Percentiles rank a stretch among this genome's conserved stretches.
These are phyloP conservation scores for Pythium graminicola DNA, from an alignment of 352 stramenopile genomes.

Conservation along the genomic window DNA sequence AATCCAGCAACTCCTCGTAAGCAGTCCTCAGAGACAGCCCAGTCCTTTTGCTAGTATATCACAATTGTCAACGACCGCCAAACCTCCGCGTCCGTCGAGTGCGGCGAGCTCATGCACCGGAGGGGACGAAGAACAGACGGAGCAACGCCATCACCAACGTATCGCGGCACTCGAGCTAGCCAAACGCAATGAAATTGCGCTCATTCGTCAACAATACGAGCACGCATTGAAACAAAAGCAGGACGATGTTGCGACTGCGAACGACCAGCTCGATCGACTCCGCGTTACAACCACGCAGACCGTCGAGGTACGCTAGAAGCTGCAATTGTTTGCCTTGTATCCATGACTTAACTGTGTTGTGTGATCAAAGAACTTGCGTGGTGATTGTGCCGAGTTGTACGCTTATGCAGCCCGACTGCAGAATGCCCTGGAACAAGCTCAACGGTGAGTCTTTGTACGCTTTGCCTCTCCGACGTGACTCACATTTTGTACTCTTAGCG, in stretches of 20 bases:
- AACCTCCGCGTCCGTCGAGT: conserved; percentile 11
- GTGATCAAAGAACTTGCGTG: conserved; percentile 36
- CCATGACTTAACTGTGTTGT: not conserved
- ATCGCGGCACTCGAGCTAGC: conserved; percentile 42
- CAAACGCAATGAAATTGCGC: conserved; percentile 65
- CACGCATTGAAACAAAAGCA: conserved; percentile 53
- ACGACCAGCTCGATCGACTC: conserved; percentile 33
- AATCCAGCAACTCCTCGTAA: conserved; percentile 50
- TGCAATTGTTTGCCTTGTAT: not conserved
- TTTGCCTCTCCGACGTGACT: not conserved
- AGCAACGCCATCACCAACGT: conserved; percentile 41
- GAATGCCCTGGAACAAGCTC: conserved; percentile 15
- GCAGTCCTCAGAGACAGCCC: no score
- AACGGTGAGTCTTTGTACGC: conserved; percentile 15
- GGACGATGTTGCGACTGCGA: conserved; percentile 30
- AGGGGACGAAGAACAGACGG: conserved; percentile 16
- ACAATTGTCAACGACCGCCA: conserved; percentile 11
- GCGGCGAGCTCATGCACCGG: not conserved
- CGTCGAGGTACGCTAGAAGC: conserved; percentile 33
- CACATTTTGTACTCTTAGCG: conserved; percentile 1
- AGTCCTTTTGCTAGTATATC: no score
- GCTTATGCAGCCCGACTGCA: conserved; percentile 45
- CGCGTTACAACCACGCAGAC: conserved; percentile 29
- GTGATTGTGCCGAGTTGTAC: conserved; percentile 68
- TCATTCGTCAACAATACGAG: conserved; percentile 72